phyloP scores from a whole-genome alignment of 495 filamentous ascomycete genomes.

The Talaromyces stipitatus region DNA sequence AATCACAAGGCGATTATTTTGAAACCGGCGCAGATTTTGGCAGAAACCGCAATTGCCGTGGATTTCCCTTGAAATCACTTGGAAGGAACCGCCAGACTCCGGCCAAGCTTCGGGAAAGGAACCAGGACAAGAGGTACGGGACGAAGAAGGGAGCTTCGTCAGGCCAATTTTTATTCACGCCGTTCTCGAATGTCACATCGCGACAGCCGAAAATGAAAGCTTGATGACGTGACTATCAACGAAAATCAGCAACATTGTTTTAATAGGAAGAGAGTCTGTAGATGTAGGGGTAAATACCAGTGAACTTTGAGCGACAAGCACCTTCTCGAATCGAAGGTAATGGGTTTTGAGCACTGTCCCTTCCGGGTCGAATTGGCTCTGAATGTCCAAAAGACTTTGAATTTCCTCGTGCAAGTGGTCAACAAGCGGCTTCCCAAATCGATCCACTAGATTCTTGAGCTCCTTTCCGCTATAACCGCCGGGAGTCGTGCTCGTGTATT shows the following conservation, averaged over 20 bases:
- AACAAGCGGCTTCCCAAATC: slow-evolving; percentile 1
- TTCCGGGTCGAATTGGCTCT: not conserved
- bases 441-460: not conserved
- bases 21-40: not conserved
- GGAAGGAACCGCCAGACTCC: not conserved
- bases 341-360: not conserved
- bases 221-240: not conserved
- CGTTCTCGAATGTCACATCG: not conserved
- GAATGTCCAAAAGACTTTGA: not conserved
- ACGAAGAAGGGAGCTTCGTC: not conserved
- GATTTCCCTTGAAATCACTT: not conserved
- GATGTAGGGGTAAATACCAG: not conserved
- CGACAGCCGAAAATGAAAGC: not conserved
- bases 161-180: not conserved
- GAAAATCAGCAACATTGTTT: not conserved
- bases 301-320: not conserved
- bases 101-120: not conserved
- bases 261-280: too few species aligned
- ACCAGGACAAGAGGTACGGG: not conserved
- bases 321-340: not conserved
- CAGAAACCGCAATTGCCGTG: not conserved
- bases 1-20: not conserved
- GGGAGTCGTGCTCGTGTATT: not conserved
- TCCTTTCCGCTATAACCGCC: slow-evolving; percentile 3
- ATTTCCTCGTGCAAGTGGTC: slow-evolving; percentile 7